Percentiles rank a stretch among this genome's conserved stretches.
Conservation (phyloP, 768 basidiomycete genomes). For the Boletus pseudopeckii region DNA sequence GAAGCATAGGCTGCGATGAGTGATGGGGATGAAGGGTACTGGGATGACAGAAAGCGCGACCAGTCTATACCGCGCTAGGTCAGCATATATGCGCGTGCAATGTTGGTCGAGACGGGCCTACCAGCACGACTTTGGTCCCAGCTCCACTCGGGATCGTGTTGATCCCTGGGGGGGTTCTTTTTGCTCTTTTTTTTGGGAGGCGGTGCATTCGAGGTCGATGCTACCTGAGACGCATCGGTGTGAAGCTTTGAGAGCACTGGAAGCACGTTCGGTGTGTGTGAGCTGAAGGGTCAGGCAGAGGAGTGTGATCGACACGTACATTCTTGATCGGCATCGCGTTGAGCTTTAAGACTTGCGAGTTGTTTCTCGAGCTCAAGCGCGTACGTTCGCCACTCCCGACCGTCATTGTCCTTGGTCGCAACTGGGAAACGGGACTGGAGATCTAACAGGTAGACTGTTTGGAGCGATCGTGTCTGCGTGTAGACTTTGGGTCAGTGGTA, state of each 20-base stretch:
- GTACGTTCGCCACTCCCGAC: constrained; percentile 23
- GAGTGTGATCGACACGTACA: constrained; percentile 10
- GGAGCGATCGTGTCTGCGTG: background rate
- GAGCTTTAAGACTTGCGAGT: constrained; percentile 18
- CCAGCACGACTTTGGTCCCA: constrained; percentile 25
- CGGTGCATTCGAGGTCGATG: constrained; percentile 15
- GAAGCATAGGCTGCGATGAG: constrained; percentile 21
- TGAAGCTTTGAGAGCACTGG: constrained; percentile 23
- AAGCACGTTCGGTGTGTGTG: background rate
- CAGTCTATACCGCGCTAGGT: constrained; percentile 13
- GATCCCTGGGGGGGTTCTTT: constrained; percentile 17
- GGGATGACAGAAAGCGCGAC: constrained; percentile 18
- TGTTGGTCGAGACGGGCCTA: background rate
- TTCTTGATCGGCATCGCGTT: constrained; percentile 23
- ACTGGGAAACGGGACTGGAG: constrained; percentile 26
- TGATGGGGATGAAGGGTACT: constrained; percentile 22
- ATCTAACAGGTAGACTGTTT: constrained; percentile 27
- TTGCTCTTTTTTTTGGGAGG: constrained; percentile 29
- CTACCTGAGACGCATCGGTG: constrained; percentile 10
- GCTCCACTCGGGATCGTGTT: constrained; percentile 13
- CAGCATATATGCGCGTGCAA: background rate
- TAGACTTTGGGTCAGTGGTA: background rate
- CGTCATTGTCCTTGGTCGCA: background rate
- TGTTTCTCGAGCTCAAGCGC: constrained; percentile 30
- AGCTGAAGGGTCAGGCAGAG: background rate